Base-by-base conservation (phyloP, 140 eudicot species). In the Bidens hawaiensis region DNA sequence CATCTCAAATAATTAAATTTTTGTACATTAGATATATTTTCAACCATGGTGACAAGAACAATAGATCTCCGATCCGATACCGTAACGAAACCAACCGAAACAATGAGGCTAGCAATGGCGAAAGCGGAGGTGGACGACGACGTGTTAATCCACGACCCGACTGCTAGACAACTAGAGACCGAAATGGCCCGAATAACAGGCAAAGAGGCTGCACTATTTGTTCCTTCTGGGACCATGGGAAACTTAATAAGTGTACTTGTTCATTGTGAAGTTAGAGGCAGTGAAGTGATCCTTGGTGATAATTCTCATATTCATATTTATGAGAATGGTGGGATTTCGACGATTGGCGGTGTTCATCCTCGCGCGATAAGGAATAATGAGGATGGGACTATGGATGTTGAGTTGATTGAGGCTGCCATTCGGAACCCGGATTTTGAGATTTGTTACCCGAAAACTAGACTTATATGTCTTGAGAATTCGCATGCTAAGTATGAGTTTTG, bases 201-300 rank as follows among this genome's bases (percentile, higher is more conserved):
- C 50, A 93, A 93, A 58, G 96, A 93, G 62, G 96, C 93, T 4
- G 96, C 77, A 9, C 71, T 93, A 21, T 93, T 93, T 75, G 99
- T 93, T 43, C 99, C 99, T 9, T 93, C 99, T 0, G 99, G 99
- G 22, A 93, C 99, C 25, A 93, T 93, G 99, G 99, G 96, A 23
- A 93, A 93, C 71, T 87, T 93, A 10, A 88, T 93, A 1, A 76
- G 93, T 54, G 95, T 93, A 62, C 94, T 93, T 18, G 89, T 82
- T 30, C 99, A 93, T 49, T 93, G 99, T 65, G 82, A 93, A 7
- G 64, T 85, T n/a, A 78, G 96, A 69, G 99, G 99, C 1, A 93
- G 99, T 75, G 99, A 93, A 77, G 95, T 93, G n/a, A 93, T 93
- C 21, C 86, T 93, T 23, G 99, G 99, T 26, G 67, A 93, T 49